phyloP scores from a whole-genome alignment of 257 asterid species.

The Solanum raphanifolium region DNA sequence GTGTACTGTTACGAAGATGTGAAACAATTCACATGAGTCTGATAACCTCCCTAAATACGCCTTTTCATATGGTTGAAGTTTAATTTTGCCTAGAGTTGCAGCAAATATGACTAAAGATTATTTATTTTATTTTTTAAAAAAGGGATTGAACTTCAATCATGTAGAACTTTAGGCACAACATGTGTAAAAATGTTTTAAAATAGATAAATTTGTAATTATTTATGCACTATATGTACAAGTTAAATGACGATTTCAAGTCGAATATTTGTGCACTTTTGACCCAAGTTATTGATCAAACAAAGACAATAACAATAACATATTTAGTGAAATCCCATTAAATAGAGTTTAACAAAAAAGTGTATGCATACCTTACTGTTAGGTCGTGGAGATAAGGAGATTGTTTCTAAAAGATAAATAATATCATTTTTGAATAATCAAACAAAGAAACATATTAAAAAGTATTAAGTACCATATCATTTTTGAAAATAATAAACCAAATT shows the following conservation, averaged over 20 bases:
- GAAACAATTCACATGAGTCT: not conserved
- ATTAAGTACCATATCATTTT: not conserved
- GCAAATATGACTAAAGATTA: not conserved
- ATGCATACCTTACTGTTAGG: not conserved
- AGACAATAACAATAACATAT: too few relatives aligned
- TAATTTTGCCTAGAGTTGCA: not conserved
- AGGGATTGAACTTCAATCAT: too few relatives aligned
- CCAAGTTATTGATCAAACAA: not conserved
- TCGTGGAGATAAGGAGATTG: too few relatives aligned
- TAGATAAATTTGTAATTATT: not conserved
- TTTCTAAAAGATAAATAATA: too few relatives aligned
- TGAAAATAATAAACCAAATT: not conserved
- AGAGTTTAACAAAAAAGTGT: too few relatives aligned
- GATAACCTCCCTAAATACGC: not conserved
- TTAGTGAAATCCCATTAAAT: accelerated
- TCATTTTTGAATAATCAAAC: not conserved
- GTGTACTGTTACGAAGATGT: accelerated
- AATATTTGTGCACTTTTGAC: not conserved
- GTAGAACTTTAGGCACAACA: not conserved
- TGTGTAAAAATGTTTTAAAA: not conserved
- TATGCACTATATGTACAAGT: too few relatives aligned
- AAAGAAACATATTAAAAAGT: not conserved
- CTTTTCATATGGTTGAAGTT: not conserved
- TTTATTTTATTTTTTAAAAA: too few relatives aligned
- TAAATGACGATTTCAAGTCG: not conserved